Conservation (phyloP, 805 yeast genomes). For the Suhomyces prunicola region DNA sequence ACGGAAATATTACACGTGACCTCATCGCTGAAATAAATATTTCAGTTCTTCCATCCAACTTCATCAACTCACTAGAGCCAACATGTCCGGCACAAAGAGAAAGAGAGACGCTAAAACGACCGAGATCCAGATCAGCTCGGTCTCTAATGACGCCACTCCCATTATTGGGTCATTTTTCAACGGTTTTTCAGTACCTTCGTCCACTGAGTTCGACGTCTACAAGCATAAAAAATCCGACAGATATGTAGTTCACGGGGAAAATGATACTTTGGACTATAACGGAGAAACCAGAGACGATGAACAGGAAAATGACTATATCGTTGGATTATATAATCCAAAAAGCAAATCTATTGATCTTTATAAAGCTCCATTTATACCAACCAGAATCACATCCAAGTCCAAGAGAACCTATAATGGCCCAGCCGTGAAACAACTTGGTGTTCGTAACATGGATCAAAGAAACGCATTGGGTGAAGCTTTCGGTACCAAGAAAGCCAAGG, state of each 20-base stretch:
- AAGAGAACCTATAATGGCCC: slow-evolving; percentile 61
- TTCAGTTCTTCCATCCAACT: background rate
- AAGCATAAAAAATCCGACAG: slow-evolving; percentile 43
- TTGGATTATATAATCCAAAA: slow-evolving; percentile 77
- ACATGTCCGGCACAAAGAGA: slow-evolving; percentile 17
- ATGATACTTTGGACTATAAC: slow-evolving; percentile 65
- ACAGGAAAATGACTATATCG: slow-evolving; percentile 52
- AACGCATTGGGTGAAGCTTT: slow-evolving; percentile 90
- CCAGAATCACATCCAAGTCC: slow-evolving; percentile 61
- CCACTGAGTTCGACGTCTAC: slow-evolving; percentile 62
- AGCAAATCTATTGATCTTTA: slow-evolving; percentile 61
- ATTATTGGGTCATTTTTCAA: slow-evolving; percentile 75
- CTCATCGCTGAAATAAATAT: slow-evolving; percentile 4
- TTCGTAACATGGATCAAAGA: slow-evolving; percentile 57
- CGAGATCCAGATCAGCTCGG: slow-evolving; percentile 38
- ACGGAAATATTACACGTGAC: slow-evolving; percentile 1
- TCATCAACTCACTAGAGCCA: slow-evolving; percentile 1
- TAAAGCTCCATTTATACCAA: slow-evolving; percentile 58
- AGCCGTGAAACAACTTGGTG: slow-evolving; percentile 53
- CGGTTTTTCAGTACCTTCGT: slow-evolving; percentile 62
- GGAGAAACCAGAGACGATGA: slow-evolving; percentile 44
- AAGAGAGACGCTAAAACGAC: slow-evolving; percentile 27
- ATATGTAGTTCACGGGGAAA: slow-evolving; percentile 75
- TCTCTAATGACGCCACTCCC: slow-evolving; percentile 44
- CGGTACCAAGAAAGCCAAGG: slow-evolving; percentile 95